Base-by-base conservation (phyloP, 129 eudicot species). In the Flaveria robusta region DNA sequence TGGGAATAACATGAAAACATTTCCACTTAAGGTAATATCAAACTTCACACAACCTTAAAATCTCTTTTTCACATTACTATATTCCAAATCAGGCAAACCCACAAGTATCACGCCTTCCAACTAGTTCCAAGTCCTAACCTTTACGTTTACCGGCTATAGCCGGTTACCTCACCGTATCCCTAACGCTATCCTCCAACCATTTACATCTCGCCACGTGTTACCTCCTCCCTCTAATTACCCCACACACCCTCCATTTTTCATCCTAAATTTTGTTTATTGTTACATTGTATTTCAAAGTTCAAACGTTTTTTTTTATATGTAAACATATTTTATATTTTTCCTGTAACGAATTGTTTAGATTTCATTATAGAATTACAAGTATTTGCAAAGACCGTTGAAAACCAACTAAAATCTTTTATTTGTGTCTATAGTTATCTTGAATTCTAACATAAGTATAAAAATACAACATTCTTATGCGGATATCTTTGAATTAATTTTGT, bases 1-100 rank as follows among this genome's bases (percentile, higher is more conserved):
- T 50, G 46, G 77, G 47, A 49, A 59, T 64, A 72, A 13, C 5
- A 65, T 73, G 52, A 73, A 73, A 66, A 73, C 64, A 66, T 80
- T 80, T 73, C 83, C 79, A 54, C 69, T 73, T 73, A 56, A 24
- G 69, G 83, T 42, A 74, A 73, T 66, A 66, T 66, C n/a, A n/a
- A n/a, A n/a, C n/a, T n/a, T n/a, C 79, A 56, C 62, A 80, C 42
- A 73, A 73, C 83, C 83, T 80, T 80, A 80, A 80, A 73, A 66
- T 9, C 71, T 74, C 50, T 80, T 80, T 80, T 66, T 73, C 70
- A 66, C 6, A 41, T 49, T 18, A 9, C 34, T 62, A 65, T 31
- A 24, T 73, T 66, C 75, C 83, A 52, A 41, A 80, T 73, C 27
- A 2, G 79, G 83, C 41, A 80, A 72, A 54, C 78, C 55, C 78